Conservation (phyloP, 306 rosid species). For the Quercus gilva region DNA sequence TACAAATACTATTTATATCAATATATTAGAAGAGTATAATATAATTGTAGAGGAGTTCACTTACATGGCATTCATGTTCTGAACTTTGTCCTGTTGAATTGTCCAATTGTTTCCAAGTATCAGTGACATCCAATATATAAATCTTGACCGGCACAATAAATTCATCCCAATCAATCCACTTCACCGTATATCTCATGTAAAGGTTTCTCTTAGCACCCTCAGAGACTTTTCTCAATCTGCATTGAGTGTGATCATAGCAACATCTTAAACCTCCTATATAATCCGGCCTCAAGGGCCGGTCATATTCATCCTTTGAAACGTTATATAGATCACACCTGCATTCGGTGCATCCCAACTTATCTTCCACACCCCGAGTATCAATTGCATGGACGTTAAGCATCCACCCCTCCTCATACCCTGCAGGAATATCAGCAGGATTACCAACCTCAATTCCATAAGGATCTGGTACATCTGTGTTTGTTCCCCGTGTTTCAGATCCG, state of each 20-base stretch:
- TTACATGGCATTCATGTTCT: slow-evolving; percentile 51
- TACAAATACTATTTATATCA: too few relatives aligned
- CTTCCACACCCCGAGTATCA: slow-evolving; percentile 63
- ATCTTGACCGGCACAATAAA: slow-evolving; percentile 59
- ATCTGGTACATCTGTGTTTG: slow-evolving; percentile 46
- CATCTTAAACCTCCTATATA: slow-evolving; percentile 63
- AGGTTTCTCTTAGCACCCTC: slow-evolving; percentile 48
- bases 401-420: slow-evolving; percentile 75
- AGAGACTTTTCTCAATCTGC: slow-evolving; percentile 50
- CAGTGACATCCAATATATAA: slow-evolving; percentile 67
- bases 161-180: slow-evolving; percentile 76
- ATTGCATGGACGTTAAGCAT: slow-evolving; percentile 66
- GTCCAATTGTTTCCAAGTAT: slow-evolving; percentile 26
- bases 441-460: slow-evolving; percentile 75
- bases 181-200: slow-evolving; percentile 61
- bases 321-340: slow-evolving; percentile 71
- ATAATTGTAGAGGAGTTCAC: slow-evolving; percentile 9
- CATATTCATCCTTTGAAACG: slow-evolving; percentile 38
- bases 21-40: neutral
- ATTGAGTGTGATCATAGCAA: slow-evolving; percentile 55
- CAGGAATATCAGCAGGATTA: slow-evolving; percentile 50
- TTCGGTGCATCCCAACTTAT: slow-evolving; percentile 60
- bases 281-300: slow-evolving; percentile 29
- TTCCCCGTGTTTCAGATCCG: slow-evolving; percentile 70
- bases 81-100: slow-evolving; percentile 9